Percentiles rank a stretch among this genome's conserved stretches.
Conservation (phyloP, 148 eudicot genomes). For the Chenopodium formosanum region DNA sequence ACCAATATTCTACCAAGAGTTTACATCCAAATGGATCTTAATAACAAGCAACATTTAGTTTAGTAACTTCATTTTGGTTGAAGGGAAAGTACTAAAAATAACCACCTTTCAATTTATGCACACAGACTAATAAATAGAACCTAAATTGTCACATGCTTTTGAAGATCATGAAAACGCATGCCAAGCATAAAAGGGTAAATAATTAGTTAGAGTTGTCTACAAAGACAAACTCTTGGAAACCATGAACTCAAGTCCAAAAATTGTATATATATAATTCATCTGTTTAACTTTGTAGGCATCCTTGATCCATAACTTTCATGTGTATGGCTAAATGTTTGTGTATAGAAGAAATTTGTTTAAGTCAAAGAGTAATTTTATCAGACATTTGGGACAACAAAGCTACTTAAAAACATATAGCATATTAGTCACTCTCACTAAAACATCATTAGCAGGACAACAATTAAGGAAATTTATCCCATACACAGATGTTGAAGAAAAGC, state of each 20-base stretch:
- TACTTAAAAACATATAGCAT: too few relatives aligned
- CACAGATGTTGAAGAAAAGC: too few relatives aligned
- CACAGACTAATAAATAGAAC: background rate
- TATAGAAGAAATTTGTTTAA: background rate
- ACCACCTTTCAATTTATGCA: background rate
- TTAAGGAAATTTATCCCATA: too few relatives aligned
- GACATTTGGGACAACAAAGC: background rate
- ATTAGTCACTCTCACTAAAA: too few relatives aligned
- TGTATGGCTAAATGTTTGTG: background rate
- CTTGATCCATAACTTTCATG: background rate
- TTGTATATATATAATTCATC: background rate
- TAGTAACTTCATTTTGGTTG: background rate
- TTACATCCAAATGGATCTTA: background rate
- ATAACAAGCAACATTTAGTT: background rate
- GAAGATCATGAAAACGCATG: background rate
- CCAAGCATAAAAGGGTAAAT: background rate
- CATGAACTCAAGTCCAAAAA: background rate
- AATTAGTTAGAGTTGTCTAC: background rate
- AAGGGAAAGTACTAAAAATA: background rate
- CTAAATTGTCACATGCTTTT: background rate
- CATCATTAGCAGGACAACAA: too few relatives aligned
- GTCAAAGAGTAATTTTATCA: background rate
- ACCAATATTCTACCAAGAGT: background rate
- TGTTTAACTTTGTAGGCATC: background rate
- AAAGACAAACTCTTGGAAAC: background rate